phyloP scores from a whole-genome alignment of 2,329 filamentous ascomycete genomes.

The Xylaria sp. region DNA sequence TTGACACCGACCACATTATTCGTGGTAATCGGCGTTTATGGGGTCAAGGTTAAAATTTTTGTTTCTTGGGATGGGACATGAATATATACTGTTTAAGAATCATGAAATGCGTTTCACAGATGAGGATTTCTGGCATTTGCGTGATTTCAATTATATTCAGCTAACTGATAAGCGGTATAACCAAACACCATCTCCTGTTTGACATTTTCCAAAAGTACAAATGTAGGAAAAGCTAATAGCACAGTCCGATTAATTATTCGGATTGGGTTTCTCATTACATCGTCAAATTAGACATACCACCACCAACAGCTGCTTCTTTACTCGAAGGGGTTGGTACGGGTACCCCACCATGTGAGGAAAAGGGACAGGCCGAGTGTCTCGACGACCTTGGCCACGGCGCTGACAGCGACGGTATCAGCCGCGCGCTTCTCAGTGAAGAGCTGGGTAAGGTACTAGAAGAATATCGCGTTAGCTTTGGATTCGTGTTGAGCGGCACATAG shows the following conservation, averaged over 20 bases:
- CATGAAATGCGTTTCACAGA: not conserved
- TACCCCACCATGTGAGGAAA: conserved; percentile 98
- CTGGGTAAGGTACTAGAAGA: conserved; percentile 79
- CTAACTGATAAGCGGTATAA: conserved; percentile 23
- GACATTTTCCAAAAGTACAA: conserved; percentile 27
- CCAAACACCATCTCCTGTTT: conserved; percentile 16
- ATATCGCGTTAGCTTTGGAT: not conserved
- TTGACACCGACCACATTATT: conserved; percentile 39
- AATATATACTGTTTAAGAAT: conserved; percentile 33
- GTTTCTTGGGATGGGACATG: conserved; percentile 34
- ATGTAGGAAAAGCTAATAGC: conserved; percentile 36
- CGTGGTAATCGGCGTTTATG: conserved; percentile 43
- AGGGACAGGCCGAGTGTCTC: conserved; percentile 93
- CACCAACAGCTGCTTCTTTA: conserved; percentile 56
- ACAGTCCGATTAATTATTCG: conserved; percentile 25
- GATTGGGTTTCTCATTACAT: conserved; percentile 34
- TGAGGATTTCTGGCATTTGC: not conserved
- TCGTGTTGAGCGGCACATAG: not conserved
- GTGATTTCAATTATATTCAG: conserved; percentile 29
- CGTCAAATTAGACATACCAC: conserved; percentile 13
- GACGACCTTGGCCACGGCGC: conserved; percentile 82
- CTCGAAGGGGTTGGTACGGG: conserved; percentile 90
- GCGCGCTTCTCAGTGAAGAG: conserved; percentile 92
- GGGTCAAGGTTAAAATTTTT: conserved; percentile 30
- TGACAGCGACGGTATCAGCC: conserved; percentile 87